Percentiles rank a stretch among this genome's conserved stretches.
These are phyloP conservation scores for Phytophthora chlamydospora DNA, from an alignment of 352 stramenopile genomes.

Conservation along the genomic window DNA sequence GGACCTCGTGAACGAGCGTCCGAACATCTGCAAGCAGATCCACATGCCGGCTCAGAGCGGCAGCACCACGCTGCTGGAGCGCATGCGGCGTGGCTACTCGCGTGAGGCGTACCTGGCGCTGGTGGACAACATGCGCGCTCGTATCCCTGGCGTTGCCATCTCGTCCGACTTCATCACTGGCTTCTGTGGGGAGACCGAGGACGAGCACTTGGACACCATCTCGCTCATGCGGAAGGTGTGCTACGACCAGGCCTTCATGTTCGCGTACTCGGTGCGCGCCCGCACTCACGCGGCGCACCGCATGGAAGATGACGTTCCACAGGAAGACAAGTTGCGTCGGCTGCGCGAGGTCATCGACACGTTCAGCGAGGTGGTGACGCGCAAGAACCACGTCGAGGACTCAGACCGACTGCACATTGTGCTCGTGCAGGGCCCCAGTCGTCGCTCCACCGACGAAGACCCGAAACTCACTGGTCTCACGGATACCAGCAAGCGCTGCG, in stretches of 20 bases:
- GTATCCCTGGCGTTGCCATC: slow-evolving; percentile 84
- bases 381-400: slow-evolving; percentile 92
- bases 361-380: slow-evolving; percentile 91
- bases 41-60: slow-evolving; percentile 99
- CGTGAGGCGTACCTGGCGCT: slow-evolving; percentile 97
- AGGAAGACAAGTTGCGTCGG: slow-evolving; percentile 93
- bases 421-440: slow-evolving; percentile 94
- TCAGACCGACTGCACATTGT: slow-evolving; percentile 94
- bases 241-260: slow-evolving; percentile 99
- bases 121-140: slow-evolving; percentile 91
- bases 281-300: slow-evolving; percentile 95
- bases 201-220: slow-evolving; percentile 96
- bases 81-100: slow-evolving; percentile 97
- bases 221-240: slow-evolving; percentile 81
- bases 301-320: slow-evolving; percentile 95
- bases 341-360: slow-evolving; percentile 97
- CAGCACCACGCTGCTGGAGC: slow-evolving; percentile 79
- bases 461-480: slow-evolving; percentile 86
- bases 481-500: slow-evolving; percentile 90
- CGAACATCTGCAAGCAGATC: slow-evolving; percentile 98
- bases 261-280: slow-evolving; percentile 97
- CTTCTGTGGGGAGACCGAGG: slow-evolving; percentile 99
- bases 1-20: slow-evolving; percentile 86
- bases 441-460: slow-evolving; percentile 73
- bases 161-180: slow-evolving; percentile 98